These are phyloP conservation scores for Salix koriyanagi DNA, from an alignment of 345 rosid species.

Conservation along the genomic window DNA sequence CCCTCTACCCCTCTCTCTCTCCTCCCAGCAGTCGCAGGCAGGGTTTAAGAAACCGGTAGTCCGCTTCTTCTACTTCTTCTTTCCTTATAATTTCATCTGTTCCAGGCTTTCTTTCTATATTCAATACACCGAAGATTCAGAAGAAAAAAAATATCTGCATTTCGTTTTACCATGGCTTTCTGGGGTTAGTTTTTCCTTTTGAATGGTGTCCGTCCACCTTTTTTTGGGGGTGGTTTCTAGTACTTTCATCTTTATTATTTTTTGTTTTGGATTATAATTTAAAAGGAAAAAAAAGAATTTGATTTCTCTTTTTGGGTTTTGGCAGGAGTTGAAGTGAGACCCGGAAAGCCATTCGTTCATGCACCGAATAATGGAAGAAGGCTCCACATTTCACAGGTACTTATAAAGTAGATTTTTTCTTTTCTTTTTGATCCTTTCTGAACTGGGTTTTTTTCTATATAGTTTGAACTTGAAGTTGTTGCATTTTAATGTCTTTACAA, in stretches of 20 bases:
- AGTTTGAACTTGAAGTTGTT: neutral
- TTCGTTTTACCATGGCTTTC: neutral
- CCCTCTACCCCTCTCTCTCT: neutral
- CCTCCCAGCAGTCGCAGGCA: neutral
- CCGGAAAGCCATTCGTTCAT: slow-evolving; percentile 54
- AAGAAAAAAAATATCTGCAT: neutral
- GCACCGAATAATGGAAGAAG: slow-evolving; percentile 28
- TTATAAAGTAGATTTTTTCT: neutral
- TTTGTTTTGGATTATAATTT: neutral
- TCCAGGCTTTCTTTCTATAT: neutral
- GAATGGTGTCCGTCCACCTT: neutral
- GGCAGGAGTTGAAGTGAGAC: slow-evolving; percentile 67
- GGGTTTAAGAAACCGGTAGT: neutral
- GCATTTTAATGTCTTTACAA: neutral
- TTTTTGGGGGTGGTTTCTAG: neutral
- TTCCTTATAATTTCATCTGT: neutral
- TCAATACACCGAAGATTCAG: neutral
- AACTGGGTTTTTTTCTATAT: neutral
- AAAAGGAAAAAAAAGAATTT: neutral
- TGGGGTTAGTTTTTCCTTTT: neutral
- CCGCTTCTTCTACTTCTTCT: neutral
- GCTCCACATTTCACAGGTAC: slow-evolving; percentile 70
- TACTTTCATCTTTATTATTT: neutral
- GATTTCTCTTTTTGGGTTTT: neutral
- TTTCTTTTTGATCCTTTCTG: neutral